Conservation (phyloP, 2,329 filamentous ascomycete species). For the Arthrobotrys pseudoclavata region DNA sequence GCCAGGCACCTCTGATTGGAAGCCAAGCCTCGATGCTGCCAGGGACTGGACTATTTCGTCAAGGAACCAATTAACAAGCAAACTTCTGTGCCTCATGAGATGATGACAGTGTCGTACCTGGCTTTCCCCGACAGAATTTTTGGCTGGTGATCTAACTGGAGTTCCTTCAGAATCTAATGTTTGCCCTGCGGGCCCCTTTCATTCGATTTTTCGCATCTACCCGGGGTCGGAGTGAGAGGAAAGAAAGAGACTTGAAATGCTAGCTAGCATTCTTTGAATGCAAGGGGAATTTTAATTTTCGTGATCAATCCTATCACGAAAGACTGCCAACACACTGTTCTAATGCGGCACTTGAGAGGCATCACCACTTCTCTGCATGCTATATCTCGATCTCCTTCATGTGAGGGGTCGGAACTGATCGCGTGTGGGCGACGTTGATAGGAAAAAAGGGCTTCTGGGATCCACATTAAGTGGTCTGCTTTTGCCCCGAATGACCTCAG, state of each 20-base stretch:
- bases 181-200: constrained; percentile 35
- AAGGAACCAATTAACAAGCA: constrained; percentile 38
- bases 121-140: constrained; percentile 6
- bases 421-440: constrained; percentile 45
- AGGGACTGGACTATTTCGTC: constrained; percentile 38
- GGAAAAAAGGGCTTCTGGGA: constrained; percentile 32
- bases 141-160: constrained; percentile 32
- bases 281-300: constrained; percentile 58
- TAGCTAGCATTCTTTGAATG: constrained; percentile 56
- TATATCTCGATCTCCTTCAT: constrained; percentile 31
- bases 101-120: constrained; percentile 35
- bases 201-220: constrained; percentile 23
- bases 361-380: constrained; percentile 16
- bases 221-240: constrained; percentile 35
- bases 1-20: constrained; percentile 54
- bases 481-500: constrained; percentile 30
- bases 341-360: constrained; percentile 58
- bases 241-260: constrained; percentile 27
- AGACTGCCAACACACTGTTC: constrained; percentile 7
- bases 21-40: constrained; percentile 54
- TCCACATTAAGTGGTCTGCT: constrained; percentile 36
- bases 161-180: constrained; percentile 51
- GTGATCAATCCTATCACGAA: constrained; percentile 30
- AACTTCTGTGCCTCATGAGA: constrained; percentile 39
- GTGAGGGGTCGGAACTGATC: constrained; percentile 51